A percentile compares a stretch with the other conserved stretches of the same genome.
Evolutionary conservation across 768 basidiomycete genomes (phyloP).

Genomic region (Lactarius quietus): DNA sequence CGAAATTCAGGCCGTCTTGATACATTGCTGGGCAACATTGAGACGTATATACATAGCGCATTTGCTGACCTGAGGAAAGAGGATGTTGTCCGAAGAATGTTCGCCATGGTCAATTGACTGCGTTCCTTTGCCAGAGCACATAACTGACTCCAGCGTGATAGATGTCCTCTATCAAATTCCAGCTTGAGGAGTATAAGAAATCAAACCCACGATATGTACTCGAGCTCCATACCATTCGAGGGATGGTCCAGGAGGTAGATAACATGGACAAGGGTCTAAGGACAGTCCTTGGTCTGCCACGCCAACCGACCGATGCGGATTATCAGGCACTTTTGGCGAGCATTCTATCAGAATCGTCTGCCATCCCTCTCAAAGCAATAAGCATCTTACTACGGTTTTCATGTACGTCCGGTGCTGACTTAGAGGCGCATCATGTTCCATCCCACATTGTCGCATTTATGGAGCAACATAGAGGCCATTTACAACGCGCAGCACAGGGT

Average conservation of each 20-base stretch:
- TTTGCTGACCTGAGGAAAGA: constrained; percentile 6
- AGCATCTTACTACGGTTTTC: constrained; percentile 16
- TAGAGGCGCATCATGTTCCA: constrained; percentile 19
- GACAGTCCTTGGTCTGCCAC: too few relatives aligned
- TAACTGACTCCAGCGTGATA: not conserved
- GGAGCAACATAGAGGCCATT: constrained; percentile 13
- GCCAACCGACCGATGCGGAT: too few relatives aligned
- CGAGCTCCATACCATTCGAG: too few relatives aligned
- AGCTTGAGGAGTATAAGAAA: constrained; percentile 17
- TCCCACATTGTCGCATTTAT: constrained; percentile 9
- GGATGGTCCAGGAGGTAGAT: too few relatives aligned
- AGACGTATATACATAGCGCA: constrained; percentile 7
- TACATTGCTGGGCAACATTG: constrained; percentile 2
- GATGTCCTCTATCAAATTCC: constrained; percentile 17
- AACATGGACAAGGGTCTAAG: too few relatives aligned
- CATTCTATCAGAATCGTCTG: too few relatives aligned
- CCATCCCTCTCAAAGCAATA: too few relatives aligned
- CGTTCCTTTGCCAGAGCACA: not conserved
- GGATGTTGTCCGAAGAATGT: constrained; percentile 11
- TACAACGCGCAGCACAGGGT: constrained; percentile 18
- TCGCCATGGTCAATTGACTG: constrained; percentile 9
- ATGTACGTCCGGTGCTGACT: constrained; percentile 11
- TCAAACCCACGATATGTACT: too few relatives aligned
- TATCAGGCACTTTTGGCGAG: too few relatives aligned
- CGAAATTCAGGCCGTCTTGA: constrained; percentile 18